Evolutionary conservation across 495 filamentous ascomycete genomes (phyloP).

Genomic region (Bathelium albidoporum): DNA sequence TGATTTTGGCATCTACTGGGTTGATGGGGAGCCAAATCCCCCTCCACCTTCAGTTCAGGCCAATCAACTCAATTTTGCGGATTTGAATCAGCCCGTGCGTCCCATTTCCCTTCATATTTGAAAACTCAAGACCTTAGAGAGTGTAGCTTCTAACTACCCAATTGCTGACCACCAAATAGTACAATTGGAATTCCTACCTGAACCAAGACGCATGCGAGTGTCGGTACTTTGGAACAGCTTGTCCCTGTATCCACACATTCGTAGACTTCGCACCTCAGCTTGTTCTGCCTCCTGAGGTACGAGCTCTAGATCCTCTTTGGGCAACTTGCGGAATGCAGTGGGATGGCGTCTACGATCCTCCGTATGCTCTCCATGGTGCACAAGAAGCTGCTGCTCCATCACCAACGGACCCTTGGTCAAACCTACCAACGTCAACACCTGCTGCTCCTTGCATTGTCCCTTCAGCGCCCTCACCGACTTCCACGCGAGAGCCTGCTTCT

Average conservation of each 20-base stretch:
- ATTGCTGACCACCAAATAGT: neutral
- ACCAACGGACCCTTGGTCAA: neutral
- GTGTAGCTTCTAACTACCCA: slow-evolving; percentile 4
- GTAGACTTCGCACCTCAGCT: slow-evolving; percentile 10
- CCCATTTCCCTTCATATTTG: no score
- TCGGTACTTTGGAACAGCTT: neutral
- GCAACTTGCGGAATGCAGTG: slow-evolving; percentile 11
- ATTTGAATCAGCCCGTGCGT: slow-evolving; percentile 12
- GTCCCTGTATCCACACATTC: neutral
- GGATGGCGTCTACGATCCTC: slow-evolving; percentile 14
- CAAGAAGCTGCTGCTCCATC: neutral
- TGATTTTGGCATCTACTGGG: slow-evolving; percentile 3
- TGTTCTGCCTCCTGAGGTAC: slow-evolving; percentile 11
- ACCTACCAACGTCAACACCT: neutral
- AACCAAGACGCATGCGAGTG: neutral
- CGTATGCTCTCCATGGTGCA: slow-evolving; percentile 4
- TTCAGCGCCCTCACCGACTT: neutral
- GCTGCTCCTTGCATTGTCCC: neutral
- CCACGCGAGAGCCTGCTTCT: neutral
- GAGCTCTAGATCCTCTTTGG: slow-evolving; percentile 8
- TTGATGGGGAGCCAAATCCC: slow-evolving; percentile 3
- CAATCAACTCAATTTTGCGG: slow-evolving; percentile 10
- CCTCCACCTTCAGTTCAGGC: slow-evolving; percentile 8
- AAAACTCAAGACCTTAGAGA: no score
- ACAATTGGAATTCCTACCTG: slow-evolving; percentile 7